Conservation (phyloP, 805 yeast genomes). For the Spathaspora passalidarum region DNA sequence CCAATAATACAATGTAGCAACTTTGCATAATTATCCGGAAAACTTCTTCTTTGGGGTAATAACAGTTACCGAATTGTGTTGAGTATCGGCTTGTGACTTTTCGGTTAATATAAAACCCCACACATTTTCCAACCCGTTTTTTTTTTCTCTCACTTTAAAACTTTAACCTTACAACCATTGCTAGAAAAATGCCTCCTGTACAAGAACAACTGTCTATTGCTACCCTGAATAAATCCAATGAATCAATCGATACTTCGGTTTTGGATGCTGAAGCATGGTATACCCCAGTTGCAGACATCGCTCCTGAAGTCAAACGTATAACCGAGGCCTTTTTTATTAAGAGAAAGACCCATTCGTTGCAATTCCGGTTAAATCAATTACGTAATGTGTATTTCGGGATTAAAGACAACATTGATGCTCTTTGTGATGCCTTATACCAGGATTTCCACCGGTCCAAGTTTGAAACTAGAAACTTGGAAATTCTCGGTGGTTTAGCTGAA, state of each 20-base stretch:
- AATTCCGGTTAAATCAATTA: conserved; percentile 58
- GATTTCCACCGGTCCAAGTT: conserved; percentile 67
- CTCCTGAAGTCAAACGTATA: conserved; percentile 42
- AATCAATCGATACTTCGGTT: not conserved
- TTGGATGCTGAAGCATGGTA: conserved; percentile 13
- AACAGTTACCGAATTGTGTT: no score
- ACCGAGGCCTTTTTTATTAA: conserved; percentile 39
- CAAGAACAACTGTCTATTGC: not conserved
- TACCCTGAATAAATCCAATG: not conserved
- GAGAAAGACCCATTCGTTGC: conserved; percentile 50
- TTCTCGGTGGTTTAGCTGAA: conserved; percentile 50
- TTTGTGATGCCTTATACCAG: conserved; percentile 54
- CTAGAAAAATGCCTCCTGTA: not conserved
- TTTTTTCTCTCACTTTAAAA: no score
- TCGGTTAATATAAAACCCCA: no score
- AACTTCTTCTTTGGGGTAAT: no score
- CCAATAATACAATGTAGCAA: no score
- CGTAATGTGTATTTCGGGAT: conserved; percentile 65
- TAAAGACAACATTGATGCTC: conserved; percentile 50
- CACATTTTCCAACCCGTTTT: no score
- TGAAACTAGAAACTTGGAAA: conserved; percentile 65
- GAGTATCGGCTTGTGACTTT: no score
- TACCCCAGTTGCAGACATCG: conserved; percentile 50
- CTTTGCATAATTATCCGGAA: no score
- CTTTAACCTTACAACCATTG: no score